Evolutionary conservation across 2,329 filamentous ascomycete genomes (phyloP).

Genomic region (Penicillium sp.): DNA sequence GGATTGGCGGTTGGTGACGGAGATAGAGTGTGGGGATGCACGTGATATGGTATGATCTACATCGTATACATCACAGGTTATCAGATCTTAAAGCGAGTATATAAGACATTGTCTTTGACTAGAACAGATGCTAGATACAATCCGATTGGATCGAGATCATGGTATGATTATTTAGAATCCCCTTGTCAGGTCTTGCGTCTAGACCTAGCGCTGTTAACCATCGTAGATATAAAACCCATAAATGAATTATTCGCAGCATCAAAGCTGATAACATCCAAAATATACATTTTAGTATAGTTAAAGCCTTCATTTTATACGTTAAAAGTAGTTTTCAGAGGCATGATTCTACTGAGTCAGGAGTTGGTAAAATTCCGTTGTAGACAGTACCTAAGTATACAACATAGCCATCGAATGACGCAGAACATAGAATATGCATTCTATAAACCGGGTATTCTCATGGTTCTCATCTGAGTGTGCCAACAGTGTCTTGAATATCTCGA

Average conservation of each 20-base stretch:
- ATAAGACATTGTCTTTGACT: background rate
- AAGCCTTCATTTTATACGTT: slow-evolving; percentile 43
- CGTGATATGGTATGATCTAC: slow-evolving; percentile 23
- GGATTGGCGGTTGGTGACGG: slow-evolving; percentile 13
- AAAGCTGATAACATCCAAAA: slow-evolving; percentile 36
- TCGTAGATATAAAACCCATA: background rate
- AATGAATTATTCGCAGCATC: slow-evolving; percentile 40
- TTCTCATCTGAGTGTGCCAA: too few relatives aligned
- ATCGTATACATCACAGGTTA: background rate
- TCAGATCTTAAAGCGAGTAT: background rate
- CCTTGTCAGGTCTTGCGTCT: background rate
- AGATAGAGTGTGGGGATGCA: slow-evolving; percentile 23
- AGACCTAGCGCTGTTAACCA: slow-evolving; percentile 6
- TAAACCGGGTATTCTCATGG: too few relatives aligned
- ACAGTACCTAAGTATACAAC: too few relatives aligned
- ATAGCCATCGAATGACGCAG: slow-evolving; percentile 55
- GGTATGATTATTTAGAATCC: slow-evolving; percentile 1
- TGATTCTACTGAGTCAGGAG: slow-evolving; percentile 54
- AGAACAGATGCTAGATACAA: background rate
- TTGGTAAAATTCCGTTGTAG: slow-evolving; percentile 51
- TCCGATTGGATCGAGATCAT: background rate
- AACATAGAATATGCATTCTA: slow-evolving; percentile 39
- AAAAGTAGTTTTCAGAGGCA: slow-evolving; percentile 48
- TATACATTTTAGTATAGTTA: slow-evolving; percentile 44
- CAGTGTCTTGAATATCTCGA: too few relatives aligned